Evolutionary conservation across 2,329 filamentous ascomycete species (phyloP), one percentile per base, ranked within the genome.

Genomic region (Alternaria ethzedia): DNA sequence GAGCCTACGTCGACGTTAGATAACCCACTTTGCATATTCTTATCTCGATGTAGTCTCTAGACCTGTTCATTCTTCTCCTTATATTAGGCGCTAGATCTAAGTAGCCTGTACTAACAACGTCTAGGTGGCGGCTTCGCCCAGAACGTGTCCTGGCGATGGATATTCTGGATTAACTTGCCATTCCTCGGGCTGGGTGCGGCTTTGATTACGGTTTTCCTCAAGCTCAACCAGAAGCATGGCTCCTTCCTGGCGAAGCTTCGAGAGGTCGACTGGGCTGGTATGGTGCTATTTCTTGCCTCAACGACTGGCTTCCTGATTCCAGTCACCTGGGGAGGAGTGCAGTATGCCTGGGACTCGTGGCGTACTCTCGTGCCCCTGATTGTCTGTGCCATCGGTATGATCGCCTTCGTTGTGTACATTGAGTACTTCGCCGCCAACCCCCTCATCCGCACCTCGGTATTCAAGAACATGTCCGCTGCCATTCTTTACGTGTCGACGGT

Each of bases 81-180:
- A 28, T 28, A 28, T 28, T 28, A 28, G 26, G 26, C 26, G 3
- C 26, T 28, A 28, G 26, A 28, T 28, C 26, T 28, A 28, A 28
- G 26, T 28, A 28, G 26, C 11, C 26, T 28, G 26, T 56, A 21
- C 66, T 67, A 32, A 67, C 26, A 21, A 12, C 15, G 1, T 21
- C 9, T 25, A 76, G 72, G 88, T 6, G 87, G 86, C 17, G 86
- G 82, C 2, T 86, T 88, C 62, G 81, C 85, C 4, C 81, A 87
- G 59, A 79, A 83, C 46, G 82, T 82, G 1, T 79, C 78, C 1
- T 89, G 88, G 88, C 78, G 85, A 9, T 91, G 88, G 88, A 85
- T 90, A 11, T 89, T 90, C 72, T 91, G 86, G 83, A 83, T 89
- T 68, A 90, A 90, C 67, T 77, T 89, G 2, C 87, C 88, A 3